These are phyloP conservation scores for Chaetoceros tenuissimus DNA, from an alignment of 108 stramenopile genomes.

Conservation along the genomic window DNA sequence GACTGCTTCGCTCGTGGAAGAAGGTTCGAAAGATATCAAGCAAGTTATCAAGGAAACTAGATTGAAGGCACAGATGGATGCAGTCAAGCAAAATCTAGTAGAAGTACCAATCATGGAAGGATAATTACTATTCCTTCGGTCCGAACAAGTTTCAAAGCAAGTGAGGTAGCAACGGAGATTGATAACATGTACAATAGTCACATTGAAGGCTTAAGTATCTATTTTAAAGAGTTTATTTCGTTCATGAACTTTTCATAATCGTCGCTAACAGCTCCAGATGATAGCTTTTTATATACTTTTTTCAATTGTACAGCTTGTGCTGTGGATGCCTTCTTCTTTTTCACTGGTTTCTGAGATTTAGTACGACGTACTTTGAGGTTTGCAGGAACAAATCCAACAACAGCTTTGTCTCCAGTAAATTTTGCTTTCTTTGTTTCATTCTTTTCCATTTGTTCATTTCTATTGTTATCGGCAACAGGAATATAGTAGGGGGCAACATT, in stretches of 20 bases:
- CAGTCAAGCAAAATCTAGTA: too few relatives aligned
- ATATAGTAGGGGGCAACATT: neutral
- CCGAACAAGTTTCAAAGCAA: too few relatives aligned
- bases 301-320: neutral
- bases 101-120: too few relatives aligned
- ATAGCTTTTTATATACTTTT: neutral
- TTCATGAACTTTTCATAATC: slow-evolving; percentile 48
- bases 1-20: too few relatives aligned
- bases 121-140: too few relatives aligned
- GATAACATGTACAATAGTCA: too few relatives aligned
- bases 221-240: slow-evolving; percentile 32
- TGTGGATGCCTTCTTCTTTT: slow-evolving; percentile 2
- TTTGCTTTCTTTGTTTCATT: slow-evolving; percentile 27
- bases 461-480: neutral
- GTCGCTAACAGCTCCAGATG: slow-evolving; percentile 9
- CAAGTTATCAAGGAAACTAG: too few relatives aligned
- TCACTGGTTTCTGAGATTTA: too few relatives aligned
- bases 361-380: slow-evolving; percentile 35
- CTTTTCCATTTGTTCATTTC: neutral
- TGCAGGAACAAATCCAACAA: slow-evolving; percentile 67
- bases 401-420: slow-evolving; percentile 57
- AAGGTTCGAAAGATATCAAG: too few relatives aligned
- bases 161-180: too few relatives aligned
- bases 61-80: too few relatives aligned
- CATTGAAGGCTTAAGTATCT: too few relatives aligned